Percentiles rank a stretch among this genome's conserved stretches.
These are phyloP conservation scores for Xylaria palmicola DNA, from an alignment of 495 filamentous ascomycete species.

Conservation along the genomic window DNA sequence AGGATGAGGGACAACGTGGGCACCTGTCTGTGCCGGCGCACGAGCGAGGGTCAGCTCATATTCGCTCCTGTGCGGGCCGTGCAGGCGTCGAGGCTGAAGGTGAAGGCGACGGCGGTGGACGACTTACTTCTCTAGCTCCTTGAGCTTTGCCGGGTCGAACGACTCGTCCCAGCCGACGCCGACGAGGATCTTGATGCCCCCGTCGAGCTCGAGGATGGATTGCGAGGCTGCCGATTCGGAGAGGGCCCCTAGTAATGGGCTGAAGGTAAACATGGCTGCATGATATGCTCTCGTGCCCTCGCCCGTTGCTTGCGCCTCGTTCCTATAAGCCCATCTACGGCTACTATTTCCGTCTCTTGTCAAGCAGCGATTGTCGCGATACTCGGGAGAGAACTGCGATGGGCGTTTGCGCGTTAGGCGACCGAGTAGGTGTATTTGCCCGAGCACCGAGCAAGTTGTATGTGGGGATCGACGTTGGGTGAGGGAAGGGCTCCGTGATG, in stretches of 20 bases:
- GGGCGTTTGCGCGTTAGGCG: background rate
- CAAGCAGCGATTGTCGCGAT: too few relatives aligned
- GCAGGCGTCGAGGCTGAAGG: background rate
- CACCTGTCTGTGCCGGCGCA: constrained; percentile 62
- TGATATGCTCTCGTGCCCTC: constrained; percentile 15
- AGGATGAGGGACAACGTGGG: constrained; percentile 92
- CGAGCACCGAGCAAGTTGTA: background rate
- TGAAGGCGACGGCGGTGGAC: background rate
- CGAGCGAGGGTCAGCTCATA: constrained; percentile 14
- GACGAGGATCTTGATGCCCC: constrained; percentile 89
- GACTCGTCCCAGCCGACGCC: constrained; percentile 95
- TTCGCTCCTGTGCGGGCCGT: too few relatives aligned
- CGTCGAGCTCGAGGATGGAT: constrained; percentile 93
- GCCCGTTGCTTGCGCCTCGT: constrained; percentile 4
- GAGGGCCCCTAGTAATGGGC: constrained; percentile 85
- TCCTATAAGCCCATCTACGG: constrained; percentile 6
- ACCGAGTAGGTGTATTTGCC: too few relatives aligned
- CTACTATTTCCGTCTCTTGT: too few relatives aligned
- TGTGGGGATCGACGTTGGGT: background rate
- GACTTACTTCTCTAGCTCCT: constrained; percentile 82
- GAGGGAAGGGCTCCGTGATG: constrained; percentile 1
- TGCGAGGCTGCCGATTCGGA: constrained; percentile 84
- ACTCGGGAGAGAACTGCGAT: background rate
- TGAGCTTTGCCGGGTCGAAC: constrained; percentile 77
- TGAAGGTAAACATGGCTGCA: constrained; percentile 87